Conservation (phyloP, 345 rosid species). For the Durio zibethinus region DNA sequence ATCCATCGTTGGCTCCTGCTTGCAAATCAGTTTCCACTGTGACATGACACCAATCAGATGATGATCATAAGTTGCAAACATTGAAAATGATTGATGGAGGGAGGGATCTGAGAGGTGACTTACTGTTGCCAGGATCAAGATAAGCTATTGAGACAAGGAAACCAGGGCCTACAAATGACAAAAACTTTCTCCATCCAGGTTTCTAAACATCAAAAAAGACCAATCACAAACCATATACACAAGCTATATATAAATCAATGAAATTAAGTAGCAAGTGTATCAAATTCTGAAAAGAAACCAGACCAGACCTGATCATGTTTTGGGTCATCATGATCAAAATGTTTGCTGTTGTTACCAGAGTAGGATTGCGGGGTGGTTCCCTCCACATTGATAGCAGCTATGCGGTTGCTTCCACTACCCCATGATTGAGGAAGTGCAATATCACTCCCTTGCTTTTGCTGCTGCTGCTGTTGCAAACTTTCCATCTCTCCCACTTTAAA, state of each 20-base stretch:
- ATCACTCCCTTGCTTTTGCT: constrained; percentile 13
- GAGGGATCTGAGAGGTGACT: neutral
- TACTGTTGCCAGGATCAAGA: constrained; percentile 65
- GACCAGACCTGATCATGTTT: neutral
- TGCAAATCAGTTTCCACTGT: constrained; percentile 76
- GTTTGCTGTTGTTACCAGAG: neutral
- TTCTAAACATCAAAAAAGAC: constrained; percentile 19
- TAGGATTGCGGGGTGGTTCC: constrained; percentile 13
- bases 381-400: constrained; percentile 28
- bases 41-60: neutral
- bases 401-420: constrained; percentile 36
- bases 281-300: neutral
- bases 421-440: constrained; percentile 9
- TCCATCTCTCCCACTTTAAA: constrained; percentile 17
- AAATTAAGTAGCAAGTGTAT: neutral
- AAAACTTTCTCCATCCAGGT: constrained; percentile 58
- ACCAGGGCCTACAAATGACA: constrained; percentile 57
- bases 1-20: constrained; percentile 58
- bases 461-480: constrained; percentile 20
- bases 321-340: neutral
- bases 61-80: neutral
- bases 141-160: constrained; percentile 63
- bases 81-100: neutral
- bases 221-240: neutral
- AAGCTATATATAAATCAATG: neutral